These are phyloP conservation scores for Plantago major DNA, from an alignment of 257 asterid species.

Conservation along the genomic window DNA sequence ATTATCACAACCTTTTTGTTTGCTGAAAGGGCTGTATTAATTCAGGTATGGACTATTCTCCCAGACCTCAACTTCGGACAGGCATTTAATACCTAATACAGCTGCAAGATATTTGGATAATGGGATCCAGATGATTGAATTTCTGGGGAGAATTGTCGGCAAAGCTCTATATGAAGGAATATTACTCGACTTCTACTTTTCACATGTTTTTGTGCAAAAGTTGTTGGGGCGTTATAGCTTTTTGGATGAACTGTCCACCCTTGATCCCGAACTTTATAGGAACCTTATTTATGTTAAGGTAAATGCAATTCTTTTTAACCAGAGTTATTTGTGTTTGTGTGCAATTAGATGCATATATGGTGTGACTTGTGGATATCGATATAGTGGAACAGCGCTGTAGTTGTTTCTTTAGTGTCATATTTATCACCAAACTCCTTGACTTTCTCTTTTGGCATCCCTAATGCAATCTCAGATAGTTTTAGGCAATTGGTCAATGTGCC, in stretches of 20 bases:
- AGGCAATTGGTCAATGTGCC: too few species aligned
- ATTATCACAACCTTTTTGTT: constrained; percentile 3
- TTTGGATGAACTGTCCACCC: constrained; percentile 89
- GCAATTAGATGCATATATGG: background rate
- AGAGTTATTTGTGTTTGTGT: constrained; percentile 11
- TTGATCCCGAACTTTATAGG: constrained; percentile 90
- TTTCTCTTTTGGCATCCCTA: too few species aligned
- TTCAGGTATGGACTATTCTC: constrained; percentile 84
- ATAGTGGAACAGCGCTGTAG: too few species aligned
- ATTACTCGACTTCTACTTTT: constrained; percentile 81
- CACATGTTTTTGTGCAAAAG: constrained; percentile 94
- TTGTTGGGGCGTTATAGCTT: constrained; percentile 92
- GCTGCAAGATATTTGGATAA: constrained; percentile 83
- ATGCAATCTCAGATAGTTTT: too few species aligned
- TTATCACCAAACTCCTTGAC: too few species aligned
- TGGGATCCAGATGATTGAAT: constrained; percentile 85
- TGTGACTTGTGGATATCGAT: too few species aligned
- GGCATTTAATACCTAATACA: constrained; percentile 77
- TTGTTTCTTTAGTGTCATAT: too few species aligned
- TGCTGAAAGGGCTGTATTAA: constrained; percentile 22
- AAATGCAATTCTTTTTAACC: constrained; percentile 30
- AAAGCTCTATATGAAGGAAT: constrained; percentile 97
- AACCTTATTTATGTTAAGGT: constrained; percentile 95
- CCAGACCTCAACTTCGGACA: constrained; percentile 80
- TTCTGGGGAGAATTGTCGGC: constrained; percentile 88